Base-by-base conservation (phyloP, 306 rosid species). In the Gynostemma pentaphyllum region DNA sequence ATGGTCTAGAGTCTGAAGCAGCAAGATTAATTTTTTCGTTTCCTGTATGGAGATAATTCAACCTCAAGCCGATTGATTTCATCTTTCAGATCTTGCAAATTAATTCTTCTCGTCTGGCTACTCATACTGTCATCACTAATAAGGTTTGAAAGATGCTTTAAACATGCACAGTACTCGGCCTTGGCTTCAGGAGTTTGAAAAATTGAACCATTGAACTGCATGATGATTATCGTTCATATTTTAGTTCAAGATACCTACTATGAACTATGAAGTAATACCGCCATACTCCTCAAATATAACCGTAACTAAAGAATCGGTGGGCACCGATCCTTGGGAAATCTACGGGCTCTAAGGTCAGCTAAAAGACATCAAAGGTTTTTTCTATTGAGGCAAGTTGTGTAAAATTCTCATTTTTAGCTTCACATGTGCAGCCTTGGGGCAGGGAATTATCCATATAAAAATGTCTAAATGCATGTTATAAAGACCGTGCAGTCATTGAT, bases 131-230 rank as follows among this genome's bases (percentile, higher is more conserved):
- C 48, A 55, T 51, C 56, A 5, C 75, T 67, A 23, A 78, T 56
- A 70, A 90, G 76, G 74, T 70, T 78, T 64, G 74, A 68, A 48
- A 85, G 81, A 51, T 64, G 83, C 83, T 81, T 83, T 68, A 85
- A 64, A 82, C 97, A 90, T 59, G 90, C 74, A 45, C 74, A 80
- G 66, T 85, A 82, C 64, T 81, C 91, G 0, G 70, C 84, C 81
- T 87, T 85, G n/a, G 75, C 73, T 60, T 85, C 87, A 39, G 76
- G 84, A 42, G 71, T 27, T 42, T 85, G 84, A 5, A 68, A 68
- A 68, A 80, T 62, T 29, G 80, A 70, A 70, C 59, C 78, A 72
- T 76, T 67, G 40, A 81, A 81, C 97, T 90, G 85, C 74, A 78
- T 14, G n/a, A 54, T 5, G 40, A 36, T 36, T 5, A 28, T 21